Evolutionary conservation across 495 filamentous ascomycete species (phyloP), one percentile per base, ranked within the genome.

Genomic region (Aspergillus homomorphus): DNA sequence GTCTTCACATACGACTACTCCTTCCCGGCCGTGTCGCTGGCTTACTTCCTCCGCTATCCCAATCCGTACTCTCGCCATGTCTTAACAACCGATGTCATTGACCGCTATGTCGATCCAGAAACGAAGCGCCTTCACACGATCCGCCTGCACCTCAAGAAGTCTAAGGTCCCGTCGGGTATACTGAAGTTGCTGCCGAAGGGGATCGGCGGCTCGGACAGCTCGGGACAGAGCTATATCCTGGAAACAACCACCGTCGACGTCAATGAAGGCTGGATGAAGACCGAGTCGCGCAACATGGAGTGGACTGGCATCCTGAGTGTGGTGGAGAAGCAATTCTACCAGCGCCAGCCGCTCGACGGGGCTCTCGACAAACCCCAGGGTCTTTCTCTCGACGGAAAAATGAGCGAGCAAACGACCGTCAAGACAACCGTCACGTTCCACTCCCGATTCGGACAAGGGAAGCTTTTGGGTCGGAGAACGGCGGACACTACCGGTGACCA

Each of bases 31-130:
- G 94, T 99, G 43, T 92, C 92, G 9, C 88, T 99, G 61, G 94
- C 94, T 75, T 99, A 96, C 83, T 98, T 97, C 81, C 90, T 99
- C 52, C 92, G 94, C 42, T 99, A 99, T 73, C 95, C 94, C 16
- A 99, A 99, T 72, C 94, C 94, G 12, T 97, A 96, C 75, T 88
- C 89, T 59, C 89, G 83, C 63, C 94, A 99, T 81, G 94, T 99
- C 58, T 84, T 96, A 60, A 95, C 90, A 42, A 96, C 92, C 72
- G 94, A 99, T 77, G 94, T 94, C 67, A 92, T 99, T 72, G 85
- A 88, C 33, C 89, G 90, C 46, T 82, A 85, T 66, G 83, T 96
- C 75, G 92, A 98, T 68, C 84, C 88, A 2, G 66, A 64, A 18
- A 92, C 89, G 1, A 86, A 91, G 48, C 89, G 87, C 26, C 84